Base-by-base conservation (phyloP, 2,329 filamentous ascomycete genomes). In the Parafenestella ontariensis region DNA sequence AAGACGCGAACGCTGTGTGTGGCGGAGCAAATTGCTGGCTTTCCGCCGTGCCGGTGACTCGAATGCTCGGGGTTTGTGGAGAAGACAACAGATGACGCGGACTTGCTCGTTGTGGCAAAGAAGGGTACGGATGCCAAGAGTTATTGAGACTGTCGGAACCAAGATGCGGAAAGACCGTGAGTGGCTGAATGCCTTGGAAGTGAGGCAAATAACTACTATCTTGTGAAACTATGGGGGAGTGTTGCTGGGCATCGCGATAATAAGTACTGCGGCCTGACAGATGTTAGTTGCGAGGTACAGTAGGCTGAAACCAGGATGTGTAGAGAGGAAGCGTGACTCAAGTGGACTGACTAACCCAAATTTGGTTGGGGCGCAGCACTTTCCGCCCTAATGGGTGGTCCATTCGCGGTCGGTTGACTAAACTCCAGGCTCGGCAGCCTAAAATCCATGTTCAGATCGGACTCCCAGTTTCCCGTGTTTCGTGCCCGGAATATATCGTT, bases 61-160 rank as follows among this genome's bases (percentile, higher is more conserved):
- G 52, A 55, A 75, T 67, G 51, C 54, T 64, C 33, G 72, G 71
- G 46, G 56, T 58, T 40, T 58, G 64, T 49, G 51, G 40, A 55
- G 52, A 47, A 36, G 60, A 60, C 59, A 67, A 68, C 66, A 72
- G 69, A 73, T 74, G 72, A 75, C 69, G 63, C 59, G 64, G 58
- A 64, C 63, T 55, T n/a, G n/a, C n/a, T 40, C 24, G 45, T 39
- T 61, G 71, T 69, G 69, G 70, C 69, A n/a, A n/a, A 4, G 63
- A 71, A 70, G 58, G 43, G 49, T 50, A 61, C 40, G 61, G 56
- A 55, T 65, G 66, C 70, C 71, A 73, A 71, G 70, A 21, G 37
- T 61, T 52, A 52, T 66, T 50, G 49, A 63, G 56, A 58, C 54
- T 58, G 44, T 61, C 42, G 52, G 60, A 49, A 58, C 69, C 64